Percentiles rank a stretch among this genome's conserved stretches.
Evolutionary conservation across 2,329 filamentous ascomycete species (phyloP).

Genomic region (Colletotrichum sp.): DNA sequence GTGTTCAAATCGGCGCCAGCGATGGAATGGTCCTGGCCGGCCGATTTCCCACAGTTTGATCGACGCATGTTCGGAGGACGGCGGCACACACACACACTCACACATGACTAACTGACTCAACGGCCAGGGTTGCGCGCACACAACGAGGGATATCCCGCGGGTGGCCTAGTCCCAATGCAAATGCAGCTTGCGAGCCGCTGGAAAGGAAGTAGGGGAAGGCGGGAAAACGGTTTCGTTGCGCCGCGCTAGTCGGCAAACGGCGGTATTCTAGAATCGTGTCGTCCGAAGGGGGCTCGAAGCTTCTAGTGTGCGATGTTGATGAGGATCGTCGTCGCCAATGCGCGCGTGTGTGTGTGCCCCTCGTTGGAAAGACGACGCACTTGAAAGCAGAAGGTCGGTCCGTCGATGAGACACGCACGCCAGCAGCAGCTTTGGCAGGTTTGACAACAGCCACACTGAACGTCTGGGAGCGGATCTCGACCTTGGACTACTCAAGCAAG

Average conservation of each 20-base stretch:
- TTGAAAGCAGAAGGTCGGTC: neutral
- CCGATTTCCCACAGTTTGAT: conserved; percentile 7
- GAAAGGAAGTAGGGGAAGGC: neutral
- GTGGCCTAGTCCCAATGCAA: neutral
- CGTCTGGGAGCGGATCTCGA: neutral
- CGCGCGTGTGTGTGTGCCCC: neutral
- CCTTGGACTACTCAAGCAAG: neutral
- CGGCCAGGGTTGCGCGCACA: neutral
- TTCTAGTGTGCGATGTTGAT: neutral
- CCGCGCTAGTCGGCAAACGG: neutral
- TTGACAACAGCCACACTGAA: neutral
- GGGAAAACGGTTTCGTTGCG: neutral
- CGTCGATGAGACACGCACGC: neutral
- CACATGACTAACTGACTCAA: conserved; percentile 10
- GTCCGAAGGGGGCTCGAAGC: neutral
- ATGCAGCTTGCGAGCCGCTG: neutral
- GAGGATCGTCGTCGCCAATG: neutral
- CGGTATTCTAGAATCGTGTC: neutral
- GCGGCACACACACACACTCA: neutral
- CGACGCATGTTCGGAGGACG: neutral
- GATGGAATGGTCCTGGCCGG: neutral
- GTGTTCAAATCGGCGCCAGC: neutral
- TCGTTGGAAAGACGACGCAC: neutral
- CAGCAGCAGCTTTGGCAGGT: neutral
- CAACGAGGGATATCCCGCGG: neutral